Conservation (phyloP, 1,284 basidiomycete species). For the Sanghuangporus weigelae region DNA sequence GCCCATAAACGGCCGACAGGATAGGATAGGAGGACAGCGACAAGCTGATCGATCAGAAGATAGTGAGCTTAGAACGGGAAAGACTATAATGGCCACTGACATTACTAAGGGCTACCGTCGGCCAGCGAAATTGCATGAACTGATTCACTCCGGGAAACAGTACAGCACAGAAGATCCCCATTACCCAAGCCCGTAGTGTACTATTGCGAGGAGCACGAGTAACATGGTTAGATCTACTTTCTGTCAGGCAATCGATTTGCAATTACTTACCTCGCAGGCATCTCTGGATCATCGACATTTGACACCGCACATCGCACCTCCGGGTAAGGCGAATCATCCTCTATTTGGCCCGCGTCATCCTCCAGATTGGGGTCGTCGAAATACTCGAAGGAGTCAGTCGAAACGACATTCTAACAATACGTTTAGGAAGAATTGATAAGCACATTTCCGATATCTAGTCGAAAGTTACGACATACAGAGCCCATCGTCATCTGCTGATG, state of each 20-base stretch:
- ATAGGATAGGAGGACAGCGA: conserved; percentile 25
- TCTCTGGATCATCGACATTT: conserved; percentile 17
- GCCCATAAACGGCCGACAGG: conserved; percentile 25
- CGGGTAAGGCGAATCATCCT: conserved; percentile 21
- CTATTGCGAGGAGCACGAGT: conserved; percentile 18
- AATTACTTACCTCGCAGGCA: conserved; percentile 8
- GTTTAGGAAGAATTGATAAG: background rate
- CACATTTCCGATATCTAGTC: background rate
- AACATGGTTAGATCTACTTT: background rate
- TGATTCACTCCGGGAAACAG: conserved; percentile 25
- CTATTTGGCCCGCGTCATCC: conserved; percentile 14
- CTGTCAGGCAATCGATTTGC: background rate
- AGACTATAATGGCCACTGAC: conserved; percentile 11
- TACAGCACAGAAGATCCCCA: conserved; percentile 32
- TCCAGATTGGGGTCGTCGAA: conserved; percentile 18
- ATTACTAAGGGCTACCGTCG: conserved; percentile 20
- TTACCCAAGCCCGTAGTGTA: conserved; percentile 32
- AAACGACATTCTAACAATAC: conserved; percentile 4
- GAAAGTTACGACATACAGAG: conserved; percentile 3
- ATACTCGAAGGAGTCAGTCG: conserved; percentile 10
- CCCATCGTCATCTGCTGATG: conserved; percentile 8
- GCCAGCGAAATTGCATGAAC: conserved; percentile 33
- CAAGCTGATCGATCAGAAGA: conserved; percentile 15
- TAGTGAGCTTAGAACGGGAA: conserved; percentile 17
- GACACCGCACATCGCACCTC: conserved; percentile 22